Base-by-base conservation (phyloP, 2,329 filamentous ascomycete species). In the Aspergillus brunneoviolaceus region DNA sequence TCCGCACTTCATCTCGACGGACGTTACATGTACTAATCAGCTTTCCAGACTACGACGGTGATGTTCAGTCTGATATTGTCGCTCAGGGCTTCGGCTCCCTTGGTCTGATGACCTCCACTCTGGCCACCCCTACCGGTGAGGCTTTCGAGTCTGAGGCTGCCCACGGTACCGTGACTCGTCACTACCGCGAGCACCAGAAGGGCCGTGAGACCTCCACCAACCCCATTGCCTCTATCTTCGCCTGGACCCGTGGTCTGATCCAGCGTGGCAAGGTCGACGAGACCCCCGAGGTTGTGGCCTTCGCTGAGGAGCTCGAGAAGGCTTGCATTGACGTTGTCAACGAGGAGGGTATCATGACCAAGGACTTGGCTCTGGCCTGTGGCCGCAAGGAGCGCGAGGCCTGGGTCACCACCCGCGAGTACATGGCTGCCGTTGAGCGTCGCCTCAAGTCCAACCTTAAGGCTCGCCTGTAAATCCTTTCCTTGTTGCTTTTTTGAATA, bases 131-230 rank as follows among this genome's bases (percentile, higher is more conserved):
- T 58, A 92, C 96, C 78, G 95, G 95, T 77, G 92, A 95, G 82
- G 96, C 93, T 11, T 98, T 96, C 79, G 95, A 98, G 81, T 92
- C 93, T 61, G 95, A 98, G 84, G 95, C 95, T 65, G 95, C 95
- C 67, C 95, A 98, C 85, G 95, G 95, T 72, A 98, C 95, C 65
- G 95, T 99, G 68, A 99, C 95, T 57, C 91, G 95, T 73, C 95
- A 98, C 85, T 98, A 92, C 87, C 92, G 95, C 76, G 94, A 98
- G 84, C 91, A 98, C 85, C 95, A 98, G 81, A 97, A 97, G 85
- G 95, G 95, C 76, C 88, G 89, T 71, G 92, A 96, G 81, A 99
- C 95, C 59, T 96, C 92, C 49, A 99, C 95, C 69, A 98, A 99
- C 87, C 95, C 95, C 63, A 98, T 98, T 72, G 95, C 95, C 65